These are phyloP conservation scores for Ganoderma meredithae DNA, from an alignment of 1,284 basidiomycete species.

Conservation along the genomic window DNA sequence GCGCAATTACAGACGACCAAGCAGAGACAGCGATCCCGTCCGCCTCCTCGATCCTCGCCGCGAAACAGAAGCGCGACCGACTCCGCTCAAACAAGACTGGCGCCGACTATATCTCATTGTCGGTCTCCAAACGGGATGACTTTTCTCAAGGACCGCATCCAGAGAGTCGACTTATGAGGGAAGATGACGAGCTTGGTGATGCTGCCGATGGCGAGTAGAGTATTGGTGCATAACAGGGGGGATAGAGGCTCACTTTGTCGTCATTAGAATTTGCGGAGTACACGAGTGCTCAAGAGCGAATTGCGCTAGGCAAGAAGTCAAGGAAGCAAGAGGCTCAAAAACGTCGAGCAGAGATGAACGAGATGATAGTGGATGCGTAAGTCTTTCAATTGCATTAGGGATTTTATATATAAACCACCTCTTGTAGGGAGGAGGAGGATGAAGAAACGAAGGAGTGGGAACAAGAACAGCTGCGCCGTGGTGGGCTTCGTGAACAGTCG, in stretches of 20 bases:
- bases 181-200: conserved; percentile 91
- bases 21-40: conserved; percentile 70
- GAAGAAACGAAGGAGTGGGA: conserved; percentile 95
- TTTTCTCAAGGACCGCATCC: conserved; percentile 82
- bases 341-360: conserved; percentile 79
- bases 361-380: conserved; percentile 88
- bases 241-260: background rate
- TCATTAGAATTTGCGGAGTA: conserved; percentile 84
- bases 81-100: conserved; percentile 50
- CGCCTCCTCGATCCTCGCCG: conserved; percentile 77
- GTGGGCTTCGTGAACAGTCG: conserved; percentile 57
- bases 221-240: background rate
- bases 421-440: conserved; percentile 77
- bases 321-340: conserved; percentile 78
- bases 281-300: conserved; percentile 87
- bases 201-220: conserved; percentile 83
- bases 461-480: conserved; percentile 83
- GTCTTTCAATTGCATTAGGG: conserved; percentile 39
- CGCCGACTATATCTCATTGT: conserved; percentile 90
- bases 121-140: conserved; percentile 64
- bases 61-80: conserved; percentile 81
- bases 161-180: conserved; percentile 85
- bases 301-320: conserved; percentile 88
- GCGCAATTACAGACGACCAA: conserved; percentile 25
- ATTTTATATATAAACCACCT: background rate